Evolutionary conservation across 1,284 basidiomycete species (phyloP), one percentile per base, ranked within the genome.

Genomic region (Blastosporella zonata): DNA sequence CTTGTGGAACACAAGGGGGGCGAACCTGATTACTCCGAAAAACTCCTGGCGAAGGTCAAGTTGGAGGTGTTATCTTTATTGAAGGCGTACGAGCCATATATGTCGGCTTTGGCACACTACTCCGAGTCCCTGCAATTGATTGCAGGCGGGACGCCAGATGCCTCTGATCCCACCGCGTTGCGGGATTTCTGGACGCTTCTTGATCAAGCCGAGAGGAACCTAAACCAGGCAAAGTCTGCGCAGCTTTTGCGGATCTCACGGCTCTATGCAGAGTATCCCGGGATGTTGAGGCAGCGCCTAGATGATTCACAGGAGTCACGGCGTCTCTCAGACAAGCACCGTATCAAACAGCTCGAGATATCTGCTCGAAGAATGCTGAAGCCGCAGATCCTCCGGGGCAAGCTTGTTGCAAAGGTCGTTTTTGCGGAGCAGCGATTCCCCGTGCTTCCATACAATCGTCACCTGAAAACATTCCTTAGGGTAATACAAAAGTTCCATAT

Each of bases 401-500:
- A 36, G 8, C 21, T 48, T 28, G 47, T 57, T 5, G 58, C 53
- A 22, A 47, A 34, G 18, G 43, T 42, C n/a, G 33, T 59, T 20
- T 62, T 63, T 44, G 40, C 50, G 6, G 39, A 36, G 17, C 49
- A 49, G 8, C 28, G 53, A 21, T 54, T 58, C 33, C 57, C 55
- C 39, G 38, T 62, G 17, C 52, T 60, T 2, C 59, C 60, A 5
- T 60, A 59, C 43, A 55, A 61, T 39, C 54, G 58, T 46, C 55
- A 43, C 33, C 49, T 60, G 40, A 53, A 55, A 36, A 38, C 49
- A 12, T 59, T 59, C 35, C 44, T 62, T 15, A 59, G 55, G 39
- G 43, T 58, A 4, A 33, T 61, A 33, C 33, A 54, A 22, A 52
- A 55, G n/a, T 55, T 46, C 28, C 53, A 53, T 5, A n/a, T 45